Base-by-base conservation (phyloP, 306 rosid genomes). In the Vicia villosa region DNA sequence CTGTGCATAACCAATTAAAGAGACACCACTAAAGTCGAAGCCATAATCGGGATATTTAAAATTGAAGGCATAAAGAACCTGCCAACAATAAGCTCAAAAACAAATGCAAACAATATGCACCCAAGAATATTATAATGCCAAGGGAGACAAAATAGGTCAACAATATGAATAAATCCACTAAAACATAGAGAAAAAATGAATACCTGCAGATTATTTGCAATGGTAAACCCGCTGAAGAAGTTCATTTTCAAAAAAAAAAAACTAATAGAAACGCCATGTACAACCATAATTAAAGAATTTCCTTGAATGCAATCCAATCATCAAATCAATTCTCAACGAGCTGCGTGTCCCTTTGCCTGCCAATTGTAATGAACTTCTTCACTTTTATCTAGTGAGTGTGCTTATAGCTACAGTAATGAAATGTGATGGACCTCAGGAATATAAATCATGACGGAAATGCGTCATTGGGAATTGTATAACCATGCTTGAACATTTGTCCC, bases 401-500 rank as follows among this genome's bases (percentile, higher is more conserved):
- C 24, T 57, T 43, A 13, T 59, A 77, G 72, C 28, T 58, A 42
- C 43, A 54, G 69, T 46, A 21, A 24, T 73, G 74, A 47, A 32
- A 57, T 14, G 74, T 62, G 37, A 74, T 50, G 72, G 57, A 66
- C 69, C 61, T 64, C 65, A 11, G 58, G 58, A 37, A 74, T 63
- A 65, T 16, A 71, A 55, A 68, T 77, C 76, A 87, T 42, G 76
- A 77, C 3, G 70, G 88, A 22, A 83, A 76, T 68, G 81, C 72
- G 7, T 65, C 56, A 61, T 20, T 46, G 11, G 94, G 96, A 78
- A 90, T 15, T 64, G 75, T 84, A 79, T 85, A 73, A 63, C 96
- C 98, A 70, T 42, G 84, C 86, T 88, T 93, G 74, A 78, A 88
- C 97, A 93, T 93, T 45, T 72, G 68, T 19, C 94, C 88, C 60